These are phyloP conservation scores for Medicago ruthenica DNA, from an alignment of 306 rosid genomes.

Conservation along the genomic window DNA sequence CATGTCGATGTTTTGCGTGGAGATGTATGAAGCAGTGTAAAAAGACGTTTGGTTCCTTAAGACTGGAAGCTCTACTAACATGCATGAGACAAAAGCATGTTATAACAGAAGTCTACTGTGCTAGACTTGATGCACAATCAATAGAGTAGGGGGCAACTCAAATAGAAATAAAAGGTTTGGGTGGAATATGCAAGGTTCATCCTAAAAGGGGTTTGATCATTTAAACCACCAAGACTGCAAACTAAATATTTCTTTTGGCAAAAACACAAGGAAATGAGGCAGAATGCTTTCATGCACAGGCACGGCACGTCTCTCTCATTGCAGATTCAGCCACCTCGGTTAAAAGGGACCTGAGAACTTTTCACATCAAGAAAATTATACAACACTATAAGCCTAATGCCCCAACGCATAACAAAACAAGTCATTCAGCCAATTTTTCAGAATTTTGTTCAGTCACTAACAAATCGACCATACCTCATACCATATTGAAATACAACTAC, in stretches of 20 bases:
- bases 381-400: neutral
- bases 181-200: neutral
- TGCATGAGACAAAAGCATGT: neutral
- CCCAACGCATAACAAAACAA: neutral
- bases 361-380: neutral
- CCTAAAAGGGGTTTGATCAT: neutral
- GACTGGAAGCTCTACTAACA: neutral
- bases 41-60: neutral
- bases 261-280: neutral
- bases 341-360: neutral
- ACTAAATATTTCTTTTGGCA: neutral
- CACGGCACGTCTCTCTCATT: neutral
- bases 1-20: neutral
- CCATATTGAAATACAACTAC: slow-evolving; percentile 30
- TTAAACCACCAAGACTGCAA: neutral
- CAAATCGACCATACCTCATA: slow-evolving; percentile 30
- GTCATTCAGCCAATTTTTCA: neutral
- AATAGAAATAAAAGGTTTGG: neutral
- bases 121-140: neutral
- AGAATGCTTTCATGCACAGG: neutral
- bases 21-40: neutral
- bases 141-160: neutral
- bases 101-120: neutral
- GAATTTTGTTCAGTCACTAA: neutral
- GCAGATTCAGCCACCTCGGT: neutral